These are phyloP conservation scores for Blepharisma stoltei DNA, from an alignment of 73 alveolate species.

Conservation along the genomic window DNA sequence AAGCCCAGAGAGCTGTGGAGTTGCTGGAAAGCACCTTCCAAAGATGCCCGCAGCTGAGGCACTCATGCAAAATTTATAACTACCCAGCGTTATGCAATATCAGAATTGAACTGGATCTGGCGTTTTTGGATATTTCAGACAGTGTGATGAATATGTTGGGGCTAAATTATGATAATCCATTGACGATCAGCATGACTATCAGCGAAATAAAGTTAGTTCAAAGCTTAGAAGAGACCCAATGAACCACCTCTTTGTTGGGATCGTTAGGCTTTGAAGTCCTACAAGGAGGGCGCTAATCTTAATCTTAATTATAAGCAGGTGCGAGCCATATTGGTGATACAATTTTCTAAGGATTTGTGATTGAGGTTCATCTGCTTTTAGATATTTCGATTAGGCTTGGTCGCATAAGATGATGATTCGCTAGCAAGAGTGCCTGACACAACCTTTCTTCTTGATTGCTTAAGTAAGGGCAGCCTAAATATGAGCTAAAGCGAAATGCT, in stretches of 20 bases:
- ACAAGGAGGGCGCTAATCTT: constrained; percentile 40
- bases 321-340: no score
- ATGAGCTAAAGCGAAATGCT: no score
- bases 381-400: no score
- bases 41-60: background rate
- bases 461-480: no score
- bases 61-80: background rate
- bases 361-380: no score
- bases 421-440: no score
- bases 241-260: constrained; percentile 15
- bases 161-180: constrained; percentile 45
- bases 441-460: no score
- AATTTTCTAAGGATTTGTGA: no score
- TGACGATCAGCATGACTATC: constrained; percentile 27
- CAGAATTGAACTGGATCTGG: constrained; percentile 45
- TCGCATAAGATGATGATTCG: no score
- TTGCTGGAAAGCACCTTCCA: background rate
- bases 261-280: constrained; percentile 32
- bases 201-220: constrained; percentile 35
- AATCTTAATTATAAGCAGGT: no score
- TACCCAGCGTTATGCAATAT: constrained; percentile 1
- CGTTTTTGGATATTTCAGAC: constrained; percentile 38
- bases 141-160: constrained; percentile 41
- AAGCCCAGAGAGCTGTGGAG: background rate
- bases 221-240: constrained; percentile 25